phyloP scores from a whole-genome alignment of 2,329 filamentous ascomycete species.

The Pseudonectria buxi region DNA sequence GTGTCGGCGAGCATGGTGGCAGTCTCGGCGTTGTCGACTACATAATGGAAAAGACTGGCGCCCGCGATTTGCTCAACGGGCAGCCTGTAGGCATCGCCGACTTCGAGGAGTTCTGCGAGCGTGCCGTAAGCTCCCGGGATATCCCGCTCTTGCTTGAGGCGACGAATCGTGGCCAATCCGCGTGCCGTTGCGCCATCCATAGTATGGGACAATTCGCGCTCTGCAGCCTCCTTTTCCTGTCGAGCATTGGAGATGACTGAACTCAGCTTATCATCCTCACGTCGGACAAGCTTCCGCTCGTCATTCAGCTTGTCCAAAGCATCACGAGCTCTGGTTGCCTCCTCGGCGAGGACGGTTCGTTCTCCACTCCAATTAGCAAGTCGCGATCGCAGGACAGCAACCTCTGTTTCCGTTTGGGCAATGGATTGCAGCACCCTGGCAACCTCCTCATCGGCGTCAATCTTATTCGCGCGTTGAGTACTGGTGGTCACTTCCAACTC shows the following conservation, averaged over 20 bases:
- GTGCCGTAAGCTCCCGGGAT: conserved; percentile 88
- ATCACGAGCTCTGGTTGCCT: conserved; percentile 72
- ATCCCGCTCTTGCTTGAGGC: conserved; percentile 70
- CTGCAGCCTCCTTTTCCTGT: conserved; percentile 69
- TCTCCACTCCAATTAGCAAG: conserved; percentile 75
- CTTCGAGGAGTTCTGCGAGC: conserved; percentile 84
- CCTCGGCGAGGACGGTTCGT: conserved; percentile 63
- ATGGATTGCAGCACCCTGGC: conserved; percentile 65
- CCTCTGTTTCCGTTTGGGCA: conserved; percentile 62
- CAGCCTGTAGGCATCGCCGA: conserved; percentile 75
- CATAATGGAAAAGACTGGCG: conserved; percentile 87
- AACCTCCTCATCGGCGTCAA: conserved; percentile 81
- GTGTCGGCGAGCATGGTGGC: conserved; percentile 74
- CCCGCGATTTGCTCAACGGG: conserved; percentile 92
- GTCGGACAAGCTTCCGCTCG: conserved; percentile 77
- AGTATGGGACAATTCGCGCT: conserved; percentile 69
- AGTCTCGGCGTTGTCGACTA: conserved; percentile 87
- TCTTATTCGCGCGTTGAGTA: conserved; percentile 74
- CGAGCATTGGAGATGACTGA: conserved; percentile 69
- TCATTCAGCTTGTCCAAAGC: conserved; percentile 73
- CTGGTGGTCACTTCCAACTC: conserved; percentile 71
- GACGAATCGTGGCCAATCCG: conserved; percentile 79
- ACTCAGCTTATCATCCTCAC: conserved; percentile 82
- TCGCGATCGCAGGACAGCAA: conserved; percentile 60
- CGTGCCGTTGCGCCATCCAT: conserved; percentile 86